Evolutionary conservation across 192 early-diverging fungal species (phyloP).

Genomic region (Entomortierella lignicola): DNA sequence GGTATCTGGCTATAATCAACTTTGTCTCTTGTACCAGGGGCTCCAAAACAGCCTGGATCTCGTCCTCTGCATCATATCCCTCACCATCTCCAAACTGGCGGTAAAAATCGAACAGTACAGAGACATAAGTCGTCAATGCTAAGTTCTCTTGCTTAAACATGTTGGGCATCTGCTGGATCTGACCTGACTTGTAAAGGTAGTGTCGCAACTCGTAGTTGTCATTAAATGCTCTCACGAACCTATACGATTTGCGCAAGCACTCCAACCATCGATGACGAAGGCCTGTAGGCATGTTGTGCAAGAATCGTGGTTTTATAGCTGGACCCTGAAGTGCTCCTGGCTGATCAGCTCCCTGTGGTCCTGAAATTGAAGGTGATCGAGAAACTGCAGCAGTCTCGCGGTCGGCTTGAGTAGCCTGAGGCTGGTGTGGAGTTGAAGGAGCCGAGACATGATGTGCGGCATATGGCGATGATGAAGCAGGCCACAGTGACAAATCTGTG

Average conservation of each 20-base stretch:
- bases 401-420: slow-evolving; percentile 3
- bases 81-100: slow-evolving; percentile 64
- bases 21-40: slow-evolving; percentile 58
- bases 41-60: slow-evolving; percentile 53
- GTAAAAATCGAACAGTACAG: slow-evolving; percentile 78
- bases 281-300: slow-evolving; percentile 58
- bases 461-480: slow-evolving; percentile 63
- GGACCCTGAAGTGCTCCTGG: slow-evolving; percentile 12
- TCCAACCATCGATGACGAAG: slow-evolving; percentile 70
- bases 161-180: slow-evolving; percentile 92
- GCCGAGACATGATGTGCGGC: slow-evolving; percentile 60
- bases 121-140: slow-evolving; percentile 72
- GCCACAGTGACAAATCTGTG: slow-evolving; percentile 66
- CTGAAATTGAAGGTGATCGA: slow-evolving; percentile 41
- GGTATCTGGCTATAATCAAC: slow-evolving; percentile 52
- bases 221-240: slow-evolving; percentile 88
- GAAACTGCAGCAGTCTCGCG: slow-evolving; percentile 9
- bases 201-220: slow-evolving; percentile 81
- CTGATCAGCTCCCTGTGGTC: slow-evolving; percentile 12
- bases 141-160: slow-evolving; percentile 93
- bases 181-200: slow-evolving; percentile 81
- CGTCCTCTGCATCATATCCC: slow-evolving; percentile 42
- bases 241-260: slow-evolving; percentile 84
- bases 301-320: slow-evolving; percentile 42
- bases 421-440: slow-evolving; percentile 4